Evolutionary conservation across 2,329 filamentous ascomycete genomes (phyloP), one percentile per base, ranked within the genome.

Genomic region (Phaeosphaeriaceae sp.): DNA sequence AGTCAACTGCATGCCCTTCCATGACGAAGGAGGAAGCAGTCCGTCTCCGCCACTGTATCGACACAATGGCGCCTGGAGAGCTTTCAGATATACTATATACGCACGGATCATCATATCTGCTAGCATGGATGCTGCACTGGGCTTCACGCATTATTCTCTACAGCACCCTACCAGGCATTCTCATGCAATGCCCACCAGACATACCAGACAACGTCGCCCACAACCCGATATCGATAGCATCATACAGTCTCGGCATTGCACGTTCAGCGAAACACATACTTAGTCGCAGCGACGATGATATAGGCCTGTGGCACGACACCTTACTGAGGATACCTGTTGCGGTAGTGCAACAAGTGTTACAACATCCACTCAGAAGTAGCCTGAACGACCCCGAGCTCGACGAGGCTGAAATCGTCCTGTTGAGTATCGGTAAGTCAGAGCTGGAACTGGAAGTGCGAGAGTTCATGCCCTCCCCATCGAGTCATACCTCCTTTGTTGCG

Each of bases 101-200:
- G 9, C 41, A 54, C 13, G 53, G 54, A 9, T 40, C 56, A 3
- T 44, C n/a, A 19, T 20, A 21, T n/a, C 47, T 64, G 21, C 53
- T 51, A 21, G 27, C 53, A 15, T 54, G 63, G 56, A 40, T 51
- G 5, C 48, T 63, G 22, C 64, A 65, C 50, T 67, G 64, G 64
- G 42, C 56, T 20, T 24, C 41, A 11, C 58, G 54, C 31, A 49
- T 51, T 5, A 54, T 60, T 13, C 19, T 67, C 10, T 52, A 56
- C 44, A 19, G 42, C 2, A 53, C 36, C 6, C 56, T 59, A 15
- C 33, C 24, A 7, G 25, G 49, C 22, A 20, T 60, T 7, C 47
- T 54, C 19, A n/a, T 31, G 9, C 31, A 22, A 17, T 60, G 57
- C 20, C 47, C 59, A 11, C 41, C 42, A 42, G 19, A 15, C 4